phyloP scores from a whole-genome alignment of 352 stramenopile genomes.

The Aphanomyces astaci region DNA sequence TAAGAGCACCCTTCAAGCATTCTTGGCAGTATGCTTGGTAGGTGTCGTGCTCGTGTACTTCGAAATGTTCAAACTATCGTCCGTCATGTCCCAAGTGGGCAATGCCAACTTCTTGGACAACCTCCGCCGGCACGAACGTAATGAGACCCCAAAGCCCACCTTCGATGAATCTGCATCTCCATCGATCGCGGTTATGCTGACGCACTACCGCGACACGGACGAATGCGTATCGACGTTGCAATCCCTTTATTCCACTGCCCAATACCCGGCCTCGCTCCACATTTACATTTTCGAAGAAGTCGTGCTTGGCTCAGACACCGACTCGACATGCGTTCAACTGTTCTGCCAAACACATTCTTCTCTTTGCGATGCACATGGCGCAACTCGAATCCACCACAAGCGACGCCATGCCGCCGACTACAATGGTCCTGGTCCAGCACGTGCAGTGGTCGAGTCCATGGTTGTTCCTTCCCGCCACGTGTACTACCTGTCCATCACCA shows the following conservation, averaged over 20 bases:
- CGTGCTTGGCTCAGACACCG: slow-evolving; percentile 26
- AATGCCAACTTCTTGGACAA: neutral
- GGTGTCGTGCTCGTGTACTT: slow-evolving; percentile 14
- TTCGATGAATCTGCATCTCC: neutral
- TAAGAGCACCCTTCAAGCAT: neutral
- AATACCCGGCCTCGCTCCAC: neutral
- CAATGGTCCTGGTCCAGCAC: slow-evolving; percentile 43
- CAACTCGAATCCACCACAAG: slow-evolving; percentile 42
- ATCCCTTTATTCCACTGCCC: slow-evolving; percentile 13
- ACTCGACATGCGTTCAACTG: slow-evolving; percentile 46
- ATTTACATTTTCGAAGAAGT: slow-evolving; percentile 70
- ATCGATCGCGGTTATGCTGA: slow-evolving; percentile 40
- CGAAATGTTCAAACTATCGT: slow-evolving; percentile 18
- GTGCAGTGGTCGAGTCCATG: slow-evolving; percentile 55
- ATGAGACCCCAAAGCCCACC: neutral
- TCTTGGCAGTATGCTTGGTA: slow-evolving; percentile 10
- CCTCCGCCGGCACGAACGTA: neutral
- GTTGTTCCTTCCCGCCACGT: slow-evolving; percentile 32
- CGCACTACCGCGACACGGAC: slow-evolving; percentile 49
- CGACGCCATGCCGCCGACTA: slow-evolving; percentile 53
- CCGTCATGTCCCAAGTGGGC: neutral
- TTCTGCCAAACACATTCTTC: slow-evolving; percentile 42
- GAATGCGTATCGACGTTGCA: slow-evolving; percentile 45
- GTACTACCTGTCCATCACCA: slow-evolving; percentile 73
- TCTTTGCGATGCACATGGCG: slow-evolving; percentile 39